Percentiles rank a stretch among this genome's conserved stretches.
Conservation (phyloP, 371 early-diverging fungal species). For the Mucor sp. region DNA sequence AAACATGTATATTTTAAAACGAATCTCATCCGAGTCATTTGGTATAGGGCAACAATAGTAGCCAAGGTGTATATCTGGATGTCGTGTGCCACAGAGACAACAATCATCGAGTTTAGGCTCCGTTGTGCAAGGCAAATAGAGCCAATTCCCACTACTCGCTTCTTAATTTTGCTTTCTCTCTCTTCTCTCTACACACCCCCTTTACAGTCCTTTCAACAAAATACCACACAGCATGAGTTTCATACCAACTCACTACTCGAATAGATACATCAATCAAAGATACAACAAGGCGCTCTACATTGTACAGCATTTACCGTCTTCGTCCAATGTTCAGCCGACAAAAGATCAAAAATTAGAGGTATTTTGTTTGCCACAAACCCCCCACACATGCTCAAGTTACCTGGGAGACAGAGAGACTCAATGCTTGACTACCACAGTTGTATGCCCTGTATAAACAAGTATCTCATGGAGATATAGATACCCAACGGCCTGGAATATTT, state of each 20-base stretch:
- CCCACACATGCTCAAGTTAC: background rate
- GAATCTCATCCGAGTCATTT: too few relatives aligned
- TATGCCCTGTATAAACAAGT: slow-evolving; percentile 55
- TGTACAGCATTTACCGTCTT: slow-evolving; percentile 48
- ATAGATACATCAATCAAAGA: slow-evolving; percentile 36
- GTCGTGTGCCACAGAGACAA: too few relatives aligned
- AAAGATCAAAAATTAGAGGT: slow-evolving; percentile 53
- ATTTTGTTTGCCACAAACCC: background rate
- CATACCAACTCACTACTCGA: slow-evolving; percentile 22
- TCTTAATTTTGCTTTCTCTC: background rate
- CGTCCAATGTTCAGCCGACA: slow-evolving; percentile 49
- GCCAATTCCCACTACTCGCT: background rate
- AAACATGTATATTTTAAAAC: too few relatives aligned
- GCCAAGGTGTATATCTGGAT: too few relatives aligned
- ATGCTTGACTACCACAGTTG: slow-evolving; percentile 19
- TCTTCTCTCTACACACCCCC: background rate
- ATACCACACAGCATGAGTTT: background rate
- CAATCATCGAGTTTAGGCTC: background rate
- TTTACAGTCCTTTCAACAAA: background rate
- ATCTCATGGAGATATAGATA: slow-evolving; percentile 42
- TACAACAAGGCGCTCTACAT: slow-evolving; percentile 45
- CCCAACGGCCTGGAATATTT: slow-evolving; percentile 47
- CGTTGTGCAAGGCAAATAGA: background rate
- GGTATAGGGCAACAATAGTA: too few relatives aligned
- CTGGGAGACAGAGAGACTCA: background rate